Conservation (phyloP, 169 alveolate genomes). For the Eimeria brunetti region DNA sequence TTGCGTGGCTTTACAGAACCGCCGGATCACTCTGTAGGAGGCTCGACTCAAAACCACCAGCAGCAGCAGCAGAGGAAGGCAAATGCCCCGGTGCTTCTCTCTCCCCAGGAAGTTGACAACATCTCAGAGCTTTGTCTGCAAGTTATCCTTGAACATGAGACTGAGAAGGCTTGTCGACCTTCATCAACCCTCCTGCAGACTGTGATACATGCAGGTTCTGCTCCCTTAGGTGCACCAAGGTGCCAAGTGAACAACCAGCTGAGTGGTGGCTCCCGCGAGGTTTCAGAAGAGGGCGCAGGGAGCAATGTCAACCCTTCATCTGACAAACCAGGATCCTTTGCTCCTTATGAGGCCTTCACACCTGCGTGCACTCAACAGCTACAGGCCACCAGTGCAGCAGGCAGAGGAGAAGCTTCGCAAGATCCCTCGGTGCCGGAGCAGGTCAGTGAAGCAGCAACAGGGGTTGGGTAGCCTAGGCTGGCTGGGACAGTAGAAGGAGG, state of each 20-base stretch:
- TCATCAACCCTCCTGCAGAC: background rate
- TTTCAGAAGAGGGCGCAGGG: slow-evolving; percentile 6
- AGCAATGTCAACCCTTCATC: background rate
- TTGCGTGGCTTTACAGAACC: background rate
- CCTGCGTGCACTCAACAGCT: background rate
- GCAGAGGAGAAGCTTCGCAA: slow-evolving; percentile 3
- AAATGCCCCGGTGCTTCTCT: background rate
- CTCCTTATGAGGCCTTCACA: background rate
- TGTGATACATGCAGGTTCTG: background rate
- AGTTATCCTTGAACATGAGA: slow-evolving; percentile 44
- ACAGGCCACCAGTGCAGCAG: slow-evolving; percentile 12
- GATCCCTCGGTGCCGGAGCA: slow-evolving; percentile 44
- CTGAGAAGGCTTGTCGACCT: background rate
- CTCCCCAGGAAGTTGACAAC: background rate
- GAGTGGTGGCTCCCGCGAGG: background rate
- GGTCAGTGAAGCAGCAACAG: slow-evolving; percentile 32
- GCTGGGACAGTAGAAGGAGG: background rate
- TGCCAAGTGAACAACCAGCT: background rate
- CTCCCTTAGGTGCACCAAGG: background rate
- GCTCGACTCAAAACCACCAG: background rate
- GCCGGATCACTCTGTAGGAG: background rate
- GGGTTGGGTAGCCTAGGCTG: background rate
- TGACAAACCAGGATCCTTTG: background rate
- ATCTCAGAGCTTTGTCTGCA: slow-evolving; percentile 14
- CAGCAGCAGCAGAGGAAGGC: background rate